These are phyloP conservation scores for Mucuna pruriens DNA, from an alignment of 306 rosid genomes.

Conservation along the genomic window DNA sequence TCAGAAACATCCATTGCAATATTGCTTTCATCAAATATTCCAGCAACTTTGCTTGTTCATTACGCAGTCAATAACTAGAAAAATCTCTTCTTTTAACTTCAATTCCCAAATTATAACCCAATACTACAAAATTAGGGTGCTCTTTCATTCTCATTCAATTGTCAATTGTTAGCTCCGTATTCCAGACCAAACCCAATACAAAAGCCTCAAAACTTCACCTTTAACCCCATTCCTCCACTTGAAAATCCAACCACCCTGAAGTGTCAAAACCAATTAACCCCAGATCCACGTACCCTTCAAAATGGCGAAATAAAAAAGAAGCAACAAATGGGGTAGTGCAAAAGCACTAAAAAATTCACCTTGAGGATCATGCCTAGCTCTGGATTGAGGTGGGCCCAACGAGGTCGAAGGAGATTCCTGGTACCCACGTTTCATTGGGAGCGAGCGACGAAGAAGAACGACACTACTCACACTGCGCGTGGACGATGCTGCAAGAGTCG, in stretches of 20 bases:
- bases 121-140: neutral
- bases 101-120: slow-evolving; percentile 12
- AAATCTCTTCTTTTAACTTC: neutral
- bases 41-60: neutral
- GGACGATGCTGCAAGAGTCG: slow-evolving; percentile 10
- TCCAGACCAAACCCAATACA: slow-evolving; percentile 1
- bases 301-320: slow-evolving; percentile 21
- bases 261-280: slow-evolving; percentile 36
- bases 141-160: neutral
- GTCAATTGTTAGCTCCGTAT: neutral
- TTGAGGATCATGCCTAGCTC: slow-evolving; percentile 73
- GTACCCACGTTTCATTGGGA: slow-evolving; percentile 86
- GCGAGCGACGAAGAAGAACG: slow-evolving; percentile 8
- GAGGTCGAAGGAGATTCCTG: slow-evolving; percentile 75
- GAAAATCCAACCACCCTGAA: slow-evolving; percentile 13
- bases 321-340: slow-evolving; percentile 20
- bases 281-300: slow-evolving; percentile 47
- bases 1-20: neutral
- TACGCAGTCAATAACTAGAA: neutral
- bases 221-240: slow-evolving; percentile 4
- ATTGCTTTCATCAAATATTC: neutral
- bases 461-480: neutral
- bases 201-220: neutral
- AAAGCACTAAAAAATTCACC: slow-evolving; percentile 54
- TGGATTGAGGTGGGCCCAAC: slow-evolving; percentile 83